Evolutionary conservation across 768 basidiomycete species (phyloP), one percentile per base, ranked within the genome.

Genomic region (Pholiota conissans): DNA sequence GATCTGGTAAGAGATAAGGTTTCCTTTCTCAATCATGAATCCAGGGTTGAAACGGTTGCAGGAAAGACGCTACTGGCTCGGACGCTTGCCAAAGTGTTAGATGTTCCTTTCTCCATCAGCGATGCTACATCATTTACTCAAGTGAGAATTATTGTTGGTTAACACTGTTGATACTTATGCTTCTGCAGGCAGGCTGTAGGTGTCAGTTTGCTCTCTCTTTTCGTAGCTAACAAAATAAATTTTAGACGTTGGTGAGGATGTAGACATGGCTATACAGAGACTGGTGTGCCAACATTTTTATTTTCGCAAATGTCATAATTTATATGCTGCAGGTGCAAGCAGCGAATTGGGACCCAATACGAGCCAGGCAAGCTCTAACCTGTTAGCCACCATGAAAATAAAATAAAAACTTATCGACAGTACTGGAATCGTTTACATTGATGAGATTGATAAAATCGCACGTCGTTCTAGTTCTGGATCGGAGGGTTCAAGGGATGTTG

Each of bases 71-170:
- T 96, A 30, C 76, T 98, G 20, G 93, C 90, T n/a, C 84, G 84
- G 65, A 98, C 95, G 8, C 78, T 98, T n/a, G 95, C 95, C 11
- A 85, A 83, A 66, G 86, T 95, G 5, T 76, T 98, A 6, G 90
- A 97, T 67, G 94, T 98, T 0, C 96, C 96, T 1, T 98, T 97
- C 70, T 95, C 95, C 16, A 84, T 90, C 59, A 91, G 86, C 65
- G 95, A 98, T 65, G 96, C 95, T 20, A 98, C 95, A 18, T 84
- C 93, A 3, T 93, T 97, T 65, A 98, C 96, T 10, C 92, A 94
- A 76, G 91, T 89, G 53, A 54, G 58, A 26, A 42, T 26, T 18
- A 16, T 14, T n/a, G 2, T 27, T 20, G n/a, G 49, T 13, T 39
- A 9, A 37, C 27, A 7, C 14, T 27, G 13, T n/a, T 22, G 16